A percentile compares a stretch with the other conserved stretches of the same genome.
phyloP scores from a whole-genome alignment of 441 rosid genomes.

The Erysimum cheiri region DNA sequence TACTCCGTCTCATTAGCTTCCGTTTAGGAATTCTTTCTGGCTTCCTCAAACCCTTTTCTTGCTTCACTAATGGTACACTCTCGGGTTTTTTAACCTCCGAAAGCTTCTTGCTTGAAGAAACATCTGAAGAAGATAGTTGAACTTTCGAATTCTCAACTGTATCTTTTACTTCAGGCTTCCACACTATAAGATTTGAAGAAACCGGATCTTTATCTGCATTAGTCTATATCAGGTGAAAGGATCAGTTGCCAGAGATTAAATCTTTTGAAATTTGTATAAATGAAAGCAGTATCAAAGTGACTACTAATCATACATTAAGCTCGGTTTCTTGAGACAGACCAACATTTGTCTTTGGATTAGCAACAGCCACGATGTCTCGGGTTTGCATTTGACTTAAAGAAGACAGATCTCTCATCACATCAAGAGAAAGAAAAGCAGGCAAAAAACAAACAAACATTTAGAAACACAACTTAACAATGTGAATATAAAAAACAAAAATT shows the following conservation, averaged over 20 bases:
- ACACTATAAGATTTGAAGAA: conserved; percentile 25
- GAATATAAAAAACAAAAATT: background rate
- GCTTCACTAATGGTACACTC: conserved; percentile 12
- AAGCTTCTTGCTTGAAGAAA: conserved; percentile 27
- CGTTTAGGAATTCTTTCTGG: conserved; percentile 22
- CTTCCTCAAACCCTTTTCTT: conserved; percentile 19
- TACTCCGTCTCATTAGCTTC: conserved; percentile 41
- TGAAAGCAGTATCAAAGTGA: conserved; percentile 24
- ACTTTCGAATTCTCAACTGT: conserved; percentile 35
- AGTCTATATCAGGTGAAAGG: conserved; percentile 30
- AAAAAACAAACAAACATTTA: conserved; percentile 26
- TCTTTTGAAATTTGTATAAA: conserved; percentile 33
- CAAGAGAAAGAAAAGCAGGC: conserved; percentile 32
- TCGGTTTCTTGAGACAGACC: conserved; percentile 34
- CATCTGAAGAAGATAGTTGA: conserved; percentile 37
- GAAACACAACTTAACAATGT: conserved; percentile 26
- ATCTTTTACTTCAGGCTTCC: conserved; percentile 35
- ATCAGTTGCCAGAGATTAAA: background rate
- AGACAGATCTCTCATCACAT: conserved; percentile 47
- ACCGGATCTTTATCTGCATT: conserved; percentile 19
- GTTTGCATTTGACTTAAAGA: conserved; percentile 50
- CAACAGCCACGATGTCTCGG: conserved; percentile 32
- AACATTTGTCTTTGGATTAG: conserved; percentile 34
- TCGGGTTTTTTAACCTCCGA: conserved; percentile 28
- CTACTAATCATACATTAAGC: conserved; percentile 35